Conservation (phyloP, 306 rosid genomes). For the Elaeagnus macrophylla region DNA sequence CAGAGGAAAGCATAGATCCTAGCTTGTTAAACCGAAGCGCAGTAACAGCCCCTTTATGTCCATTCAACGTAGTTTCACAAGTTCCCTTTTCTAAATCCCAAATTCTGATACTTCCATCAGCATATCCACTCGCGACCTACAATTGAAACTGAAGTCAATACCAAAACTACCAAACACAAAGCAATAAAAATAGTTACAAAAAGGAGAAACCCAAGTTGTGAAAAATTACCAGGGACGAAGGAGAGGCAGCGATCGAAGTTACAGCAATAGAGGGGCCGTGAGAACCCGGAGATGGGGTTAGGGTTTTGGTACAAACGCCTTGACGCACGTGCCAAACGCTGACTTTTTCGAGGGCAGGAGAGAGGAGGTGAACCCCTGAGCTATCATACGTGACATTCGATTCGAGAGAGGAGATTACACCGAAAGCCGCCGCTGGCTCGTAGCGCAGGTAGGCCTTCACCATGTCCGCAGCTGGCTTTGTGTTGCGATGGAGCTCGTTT, state of each 20-base stretch:
- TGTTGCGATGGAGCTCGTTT: not conserved
- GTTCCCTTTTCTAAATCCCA: conserved; percentile 74
- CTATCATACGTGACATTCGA: conserved; percentile 58
- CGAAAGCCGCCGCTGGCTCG: conserved; percentile 70
- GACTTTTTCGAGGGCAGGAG: conserved; percentile 80
- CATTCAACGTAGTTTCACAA: conserved; percentile 79
- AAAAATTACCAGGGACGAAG: conserved; percentile 36
- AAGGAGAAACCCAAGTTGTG: not conserved
- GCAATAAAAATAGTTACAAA: not conserved
- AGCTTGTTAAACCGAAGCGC: conserved; percentile 62
- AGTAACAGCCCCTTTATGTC: conserved; percentile 86
- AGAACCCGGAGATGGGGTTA: conserved; percentile 41
- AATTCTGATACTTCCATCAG: conserved; percentile 76
- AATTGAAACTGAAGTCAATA: conserved; percentile 10
- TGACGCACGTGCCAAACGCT: conserved; percentile 87
- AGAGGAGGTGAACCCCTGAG: conserved; percentile 78
- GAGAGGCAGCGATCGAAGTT: conserved; percentile 57
- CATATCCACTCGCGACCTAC: conserved; percentile 77
- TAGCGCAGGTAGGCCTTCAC: conserved; percentile 86
- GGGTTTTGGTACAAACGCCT: conserved; percentile 68
- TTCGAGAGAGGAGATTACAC: conserved; percentile 73
- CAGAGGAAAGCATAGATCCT: conserved; percentile 80
- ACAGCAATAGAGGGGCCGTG: conserved; percentile 57
- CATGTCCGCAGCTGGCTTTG: conserved; percentile 32
- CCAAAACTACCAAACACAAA: not conserved